Percentiles rank a stretch among this genome's conserved stretches.
Evolutionary conservation across 495 filamentous ascomycete genomes (phyloP).

Genomic region (Aspergillus nanangensis): DNA sequence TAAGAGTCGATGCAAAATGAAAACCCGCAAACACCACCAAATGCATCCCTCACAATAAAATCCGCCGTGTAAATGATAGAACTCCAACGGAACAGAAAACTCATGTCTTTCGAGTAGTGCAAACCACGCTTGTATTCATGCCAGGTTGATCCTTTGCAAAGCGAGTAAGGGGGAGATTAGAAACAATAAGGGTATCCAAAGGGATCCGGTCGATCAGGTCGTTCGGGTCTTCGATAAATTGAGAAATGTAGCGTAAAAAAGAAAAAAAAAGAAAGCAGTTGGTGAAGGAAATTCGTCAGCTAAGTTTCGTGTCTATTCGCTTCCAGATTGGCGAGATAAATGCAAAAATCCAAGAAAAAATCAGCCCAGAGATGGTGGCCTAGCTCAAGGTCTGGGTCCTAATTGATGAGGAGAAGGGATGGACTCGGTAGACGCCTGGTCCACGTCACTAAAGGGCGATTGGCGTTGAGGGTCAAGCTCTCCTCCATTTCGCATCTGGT

Average conservation of each 20-base stretch:
- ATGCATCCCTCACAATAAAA: not conserved
- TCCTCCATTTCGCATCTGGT: constrained; percentile 43
- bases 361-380: not conserved
- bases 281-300: constrained; percentile 11
- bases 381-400: not conserved
- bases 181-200: constrained; percentile 15
- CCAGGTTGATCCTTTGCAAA: not conserved
- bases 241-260: constrained; percentile 3
- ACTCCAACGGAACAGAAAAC: not conserved
- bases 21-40: not conserved
- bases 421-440: constrained; percentile 28
- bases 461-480: constrained; percentile 33
- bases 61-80: no score
- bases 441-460: constrained; percentile 42
- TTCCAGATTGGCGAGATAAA: constrained; percentile 3
- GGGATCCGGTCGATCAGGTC: constrained; percentile 10
- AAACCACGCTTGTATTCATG: not conserved
- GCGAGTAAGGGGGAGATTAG: not conserved
- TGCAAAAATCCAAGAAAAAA: not conserved
- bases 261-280: constrained; percentile 7
- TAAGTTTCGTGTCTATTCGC: constrained; percentile 21
- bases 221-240: constrained; percentile 2
- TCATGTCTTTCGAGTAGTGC: not conserved
- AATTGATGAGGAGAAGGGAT: constrained; percentile 30
- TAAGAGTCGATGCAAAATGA: not conserved